A percentile compares a stretch with the other conserved stretches of the same genome.
Conservation (phyloP, 495 filamentous ascomycete species). For the Tuber melanosporum region DNA sequence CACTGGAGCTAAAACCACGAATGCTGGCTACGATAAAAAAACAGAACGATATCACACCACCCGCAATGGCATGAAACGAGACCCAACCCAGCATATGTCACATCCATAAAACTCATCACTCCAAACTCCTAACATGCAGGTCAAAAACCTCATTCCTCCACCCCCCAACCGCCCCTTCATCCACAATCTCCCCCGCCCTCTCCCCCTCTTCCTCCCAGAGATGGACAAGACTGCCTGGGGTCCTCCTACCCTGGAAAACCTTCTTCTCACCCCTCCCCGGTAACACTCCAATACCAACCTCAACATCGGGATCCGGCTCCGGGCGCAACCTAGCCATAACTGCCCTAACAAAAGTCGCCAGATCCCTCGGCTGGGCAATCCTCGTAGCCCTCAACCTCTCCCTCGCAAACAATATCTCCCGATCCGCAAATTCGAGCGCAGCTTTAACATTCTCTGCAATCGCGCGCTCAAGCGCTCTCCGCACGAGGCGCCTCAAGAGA, state of each 20-base stretch:
- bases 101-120: slow-evolving; percentile 6
- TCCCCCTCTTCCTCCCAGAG: slow-evolving; percentile 75
- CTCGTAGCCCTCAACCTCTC: slow-evolving; percentile 79
- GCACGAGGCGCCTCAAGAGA: slow-evolving; percentile 70
- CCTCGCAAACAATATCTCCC: slow-evolving; percentile 77
- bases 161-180: slow-evolving; percentile 58
- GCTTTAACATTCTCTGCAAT: slow-evolving; percentile 66
- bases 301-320: slow-evolving; percentile 63
- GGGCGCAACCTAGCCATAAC: slow-evolving; percentile 63
- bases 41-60: background rate
- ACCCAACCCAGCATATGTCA: background rate
- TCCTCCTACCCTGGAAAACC: slow-evolving; percentile 75
- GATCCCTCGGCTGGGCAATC: slow-evolving; percentile 71
- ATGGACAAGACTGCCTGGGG: slow-evolving; percentile 80
- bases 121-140: slow-evolving; percentile 42
- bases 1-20: background rate
- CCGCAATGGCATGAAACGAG: background rate
- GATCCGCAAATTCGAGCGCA: slow-evolving; percentile 63
- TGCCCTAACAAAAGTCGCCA: slow-evolving; percentile 74
- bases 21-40: background rate
- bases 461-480: slow-evolving; percentile 69
- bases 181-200: slow-evolving; percentile 57
- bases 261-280: slow-evolving; percentile 28
- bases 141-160: slow-evolving; percentile 89
- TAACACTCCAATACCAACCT: slow-evolving; percentile 60